Conservation (phyloP, 2,329 filamentous ascomycete species). For the Diplodia mutila region DNA sequence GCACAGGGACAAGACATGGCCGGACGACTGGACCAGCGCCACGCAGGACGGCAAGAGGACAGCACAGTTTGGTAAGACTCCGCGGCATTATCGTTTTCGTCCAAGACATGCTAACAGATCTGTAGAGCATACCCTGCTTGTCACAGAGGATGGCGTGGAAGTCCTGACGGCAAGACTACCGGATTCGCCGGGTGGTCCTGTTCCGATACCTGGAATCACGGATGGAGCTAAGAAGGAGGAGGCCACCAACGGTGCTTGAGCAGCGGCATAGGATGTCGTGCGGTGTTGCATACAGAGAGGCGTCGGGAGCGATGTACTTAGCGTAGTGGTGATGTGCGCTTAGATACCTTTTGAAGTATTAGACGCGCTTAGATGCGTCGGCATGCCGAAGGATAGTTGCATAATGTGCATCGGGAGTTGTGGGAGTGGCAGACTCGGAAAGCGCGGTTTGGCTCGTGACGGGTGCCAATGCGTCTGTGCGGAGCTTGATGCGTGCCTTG, state of each 20-base stretch:
- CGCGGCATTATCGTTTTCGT: not conserved
- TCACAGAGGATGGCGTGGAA: conserved; percentile 82
- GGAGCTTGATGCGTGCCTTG: conserved; percentile 24
- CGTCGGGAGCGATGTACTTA: not conserved
- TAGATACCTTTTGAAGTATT: conserved; percentile 16
- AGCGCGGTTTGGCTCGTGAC: conserved; percentile 6
- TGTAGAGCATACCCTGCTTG: conserved; percentile 77
- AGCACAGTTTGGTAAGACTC: conserved; percentile 82
- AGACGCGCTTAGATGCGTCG: conserved; percentile 9
- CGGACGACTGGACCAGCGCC: conserved; percentile 97
- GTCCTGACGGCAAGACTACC: conserved; percentile 74
- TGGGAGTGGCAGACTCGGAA: not conserved
- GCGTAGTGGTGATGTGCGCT: not conserved
- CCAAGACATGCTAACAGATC: not conserved
- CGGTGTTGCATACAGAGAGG: conserved; percentile 6
- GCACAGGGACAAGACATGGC: conserved; percentile 93
- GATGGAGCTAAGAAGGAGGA: conserved; percentile 33
- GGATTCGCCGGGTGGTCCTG: conserved; percentile 75
- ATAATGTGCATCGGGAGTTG: not conserved
- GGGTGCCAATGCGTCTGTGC: conserved; percentile 22
- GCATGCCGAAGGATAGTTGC: conserved; percentile 15
- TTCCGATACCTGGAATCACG: conserved; percentile 58
- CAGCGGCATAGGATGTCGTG: conserved; percentile 5
- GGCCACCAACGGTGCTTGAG: conserved; percentile 30
- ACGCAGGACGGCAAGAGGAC: conserved; percentile 88